phyloP scores from a whole-genome alignment of 2,329 filamentous ascomycete genomes.

The Emergomyces africanus region DNA sequence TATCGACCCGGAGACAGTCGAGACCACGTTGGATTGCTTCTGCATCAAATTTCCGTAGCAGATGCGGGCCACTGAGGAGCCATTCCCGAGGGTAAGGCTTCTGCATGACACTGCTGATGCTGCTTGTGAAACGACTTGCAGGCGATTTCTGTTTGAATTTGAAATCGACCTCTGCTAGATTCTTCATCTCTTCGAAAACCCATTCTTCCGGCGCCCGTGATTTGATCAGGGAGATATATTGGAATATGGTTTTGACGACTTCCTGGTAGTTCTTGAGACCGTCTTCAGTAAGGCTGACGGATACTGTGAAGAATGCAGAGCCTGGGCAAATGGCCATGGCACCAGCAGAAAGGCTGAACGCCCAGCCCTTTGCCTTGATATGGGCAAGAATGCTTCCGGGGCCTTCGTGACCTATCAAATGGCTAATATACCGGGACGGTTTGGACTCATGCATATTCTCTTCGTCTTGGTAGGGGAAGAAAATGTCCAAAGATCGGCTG shows the following conservation, averaged over 20 bases:
- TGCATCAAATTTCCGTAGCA: slow-evolving; percentile 69
- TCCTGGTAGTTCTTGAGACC: slow-evolving; percentile 72
- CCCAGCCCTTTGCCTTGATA: slow-evolving; percentile 83
- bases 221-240: slow-evolving; percentile 78
- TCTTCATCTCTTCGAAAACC: slow-evolving; percentile 88
- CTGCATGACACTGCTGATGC: slow-evolving; percentile 79
- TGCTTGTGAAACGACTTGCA: slow-evolving; percentile 78
- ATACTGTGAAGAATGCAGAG: slow-evolving; percentile 65
- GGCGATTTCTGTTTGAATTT: slow-evolving; percentile 88
- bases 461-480: slow-evolving; percentile 77
- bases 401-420: slow-evolving; percentile 83
- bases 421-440: slow-evolving; percentile 73
- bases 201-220: slow-evolving; percentile 73
- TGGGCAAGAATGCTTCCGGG: slow-evolving; percentile 86
- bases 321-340: slow-evolving; percentile 66
- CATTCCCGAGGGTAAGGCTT: slow-evolving; percentile 74
- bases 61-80: slow-evolving; percentile 67
- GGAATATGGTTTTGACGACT: slow-evolving; percentile 71
- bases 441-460: slow-evolving; percentile 66
- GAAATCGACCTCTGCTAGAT: slow-evolving; percentile 85
- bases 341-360: slow-evolving; percentile 68
- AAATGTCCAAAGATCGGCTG: slow-evolving; percentile 62
- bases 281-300: slow-evolving; percentile 70
- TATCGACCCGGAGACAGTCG: slow-evolving; percentile 66
- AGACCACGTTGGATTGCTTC: slow-evolving; percentile 63